Base-by-base conservation (phyloP, 495 filamentous ascomycete species). In the Jackrogersella minutella region DNA sequence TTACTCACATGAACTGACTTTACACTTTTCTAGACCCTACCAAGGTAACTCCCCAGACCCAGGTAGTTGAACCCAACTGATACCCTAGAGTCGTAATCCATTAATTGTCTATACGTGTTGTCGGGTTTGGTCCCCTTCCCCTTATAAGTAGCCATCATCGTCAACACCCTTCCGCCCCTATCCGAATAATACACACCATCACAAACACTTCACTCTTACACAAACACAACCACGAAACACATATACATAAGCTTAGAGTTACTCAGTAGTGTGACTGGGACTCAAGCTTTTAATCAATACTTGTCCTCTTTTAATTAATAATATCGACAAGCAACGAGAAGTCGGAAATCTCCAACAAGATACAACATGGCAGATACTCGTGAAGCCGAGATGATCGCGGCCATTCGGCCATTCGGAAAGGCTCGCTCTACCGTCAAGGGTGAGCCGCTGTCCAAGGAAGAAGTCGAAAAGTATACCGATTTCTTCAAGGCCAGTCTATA, bases 401-500 rank as follows among this genome's bases (percentile, higher is more conserved):
- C 80, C 74, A 86, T 90, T 73, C 83, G 82, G 50, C 78, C 87
- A 6, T 90, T 85, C 75, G 88, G 88, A 63, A 71, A 76, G 17
- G 88, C 89, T 72, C 84, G 89, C 47, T 87, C 87, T 9, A 91
- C 88, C 0, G 71, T 90, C 57, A 76, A 83, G 71, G 78, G 73
- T 39, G 80, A 78, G 4, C 86, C 87, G 7, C 81, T 92, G 11
- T 80, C 79, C 39, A 66, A 82, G 19, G 88, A 90, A 19, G 87
- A 91, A 51, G 64, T 91, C 51, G 81, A 84, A 50, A 86, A 90
- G 77, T 86, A 84, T 71, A 86, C 84, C 55, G 82, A 84, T 49
- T 92, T 86, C 75, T 91, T 90, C 80, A 81, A 85, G 36, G 89
- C 89, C 43, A 88, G 86, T 69, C 68, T 91, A 71, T 92, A 91